A percentile compares a stretch with the other conserved stretches of the same genome.
phyloP scores from a whole-genome alignment of 169 alveolate genomes.

The Plasmodium ovale region DNA sequence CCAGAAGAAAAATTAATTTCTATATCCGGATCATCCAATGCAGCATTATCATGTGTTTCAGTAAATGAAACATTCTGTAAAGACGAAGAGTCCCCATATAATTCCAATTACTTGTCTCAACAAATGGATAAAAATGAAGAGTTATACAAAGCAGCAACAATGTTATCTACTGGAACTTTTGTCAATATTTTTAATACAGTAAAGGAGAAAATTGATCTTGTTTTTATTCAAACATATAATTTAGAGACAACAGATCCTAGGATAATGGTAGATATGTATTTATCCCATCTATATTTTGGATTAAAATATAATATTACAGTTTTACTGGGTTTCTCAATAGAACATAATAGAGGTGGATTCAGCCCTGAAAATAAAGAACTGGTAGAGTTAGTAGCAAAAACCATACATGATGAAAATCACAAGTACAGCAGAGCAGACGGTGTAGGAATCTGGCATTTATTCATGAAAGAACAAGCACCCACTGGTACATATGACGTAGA shows the following conservation, averaged over 20 bases:
- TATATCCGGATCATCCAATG: constrained; percentile 62
- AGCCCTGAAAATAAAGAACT: constrained; percentile 43
- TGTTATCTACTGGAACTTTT: constrained; percentile 57
- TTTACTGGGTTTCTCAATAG: constrained; percentile 42
- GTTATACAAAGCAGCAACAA: constrained; percentile 40
- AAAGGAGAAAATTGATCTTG: constrained; percentile 65
- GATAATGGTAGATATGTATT: constrained; percentile 53
- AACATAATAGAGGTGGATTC: constrained; percentile 67
- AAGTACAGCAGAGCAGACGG: constrained; percentile 41
- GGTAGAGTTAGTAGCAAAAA: constrained; percentile 44
- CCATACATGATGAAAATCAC: constrained; percentile 53
- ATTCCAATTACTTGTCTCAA: constrained; percentile 26
- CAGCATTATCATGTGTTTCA: constrained; percentile 64
- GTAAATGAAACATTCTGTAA: constrained; percentile 39
- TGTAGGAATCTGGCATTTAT: constrained; percentile 55
- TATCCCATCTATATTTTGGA: constrained; percentile 63
- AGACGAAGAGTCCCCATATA: constrained; percentile 56
- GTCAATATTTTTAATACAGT: constrained; percentile 52
- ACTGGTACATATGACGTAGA: constrained; percentile 42
- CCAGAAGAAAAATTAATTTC: constrained; percentile 38
- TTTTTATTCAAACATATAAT: constrained; percentile 57
- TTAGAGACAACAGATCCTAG: constrained; percentile 47
- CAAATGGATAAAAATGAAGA: constrained; percentile 35
- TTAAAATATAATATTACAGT: constrained; percentile 41
- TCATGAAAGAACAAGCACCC: constrained; percentile 59